Evolutionary conservation across 352 stramenopile genomes (phyloP).

Genomic region (Phytophthora pseudosyringae): DNA sequence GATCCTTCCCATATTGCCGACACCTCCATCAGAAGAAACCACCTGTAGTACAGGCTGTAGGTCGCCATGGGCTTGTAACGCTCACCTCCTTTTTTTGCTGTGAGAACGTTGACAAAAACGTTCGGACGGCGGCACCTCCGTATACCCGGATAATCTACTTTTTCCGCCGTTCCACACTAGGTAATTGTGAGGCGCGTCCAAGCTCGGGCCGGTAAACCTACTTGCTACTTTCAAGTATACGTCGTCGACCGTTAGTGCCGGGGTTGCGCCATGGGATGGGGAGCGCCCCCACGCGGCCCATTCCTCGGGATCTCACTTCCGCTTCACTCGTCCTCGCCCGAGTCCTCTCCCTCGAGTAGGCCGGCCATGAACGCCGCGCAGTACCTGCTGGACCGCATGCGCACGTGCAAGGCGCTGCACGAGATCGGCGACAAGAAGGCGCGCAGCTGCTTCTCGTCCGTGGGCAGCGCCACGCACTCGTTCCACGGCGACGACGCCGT

Average conservation of each 20-base stretch:
- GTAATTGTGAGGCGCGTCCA: not conserved
- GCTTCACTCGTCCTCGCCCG: constrained; percentile 13
- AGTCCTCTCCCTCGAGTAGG: not conserved
- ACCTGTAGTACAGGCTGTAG: not conserved
- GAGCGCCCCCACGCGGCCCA: constrained; percentile 10
- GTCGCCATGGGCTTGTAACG: constrained; percentile 2
- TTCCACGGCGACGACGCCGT: constrained; percentile 90
- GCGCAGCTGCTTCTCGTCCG: constrained; percentile 71
- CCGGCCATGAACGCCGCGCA: constrained; percentile 63
- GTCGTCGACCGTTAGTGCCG: constrained; percentile 29
- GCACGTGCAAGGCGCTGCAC: constrained; percentile 65
- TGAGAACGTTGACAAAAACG: constrained; percentile 17
- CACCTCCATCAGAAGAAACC: constrained; percentile 10
- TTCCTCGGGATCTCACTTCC: constrained; percentile 25
- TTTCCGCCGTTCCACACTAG: not conserved
- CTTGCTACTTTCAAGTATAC: constrained; percentile 19
- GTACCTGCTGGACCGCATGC: constrained; percentile 79
- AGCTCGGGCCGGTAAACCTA: constrained; percentile 10
- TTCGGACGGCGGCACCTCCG: constrained; percentile 16
- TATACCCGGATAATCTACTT: constrained; percentile 25
- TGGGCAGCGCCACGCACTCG: constrained; percentile 75
- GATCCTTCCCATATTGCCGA: constrained; percentile 15
- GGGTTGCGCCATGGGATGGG: constrained; percentile 41
- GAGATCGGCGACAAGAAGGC: constrained; percentile 43
- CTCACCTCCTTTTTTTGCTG: constrained; percentile 20